Base-by-base conservation (phyloP, 352 stramenopile species). In the Globisporangium mamillatum region DNA sequence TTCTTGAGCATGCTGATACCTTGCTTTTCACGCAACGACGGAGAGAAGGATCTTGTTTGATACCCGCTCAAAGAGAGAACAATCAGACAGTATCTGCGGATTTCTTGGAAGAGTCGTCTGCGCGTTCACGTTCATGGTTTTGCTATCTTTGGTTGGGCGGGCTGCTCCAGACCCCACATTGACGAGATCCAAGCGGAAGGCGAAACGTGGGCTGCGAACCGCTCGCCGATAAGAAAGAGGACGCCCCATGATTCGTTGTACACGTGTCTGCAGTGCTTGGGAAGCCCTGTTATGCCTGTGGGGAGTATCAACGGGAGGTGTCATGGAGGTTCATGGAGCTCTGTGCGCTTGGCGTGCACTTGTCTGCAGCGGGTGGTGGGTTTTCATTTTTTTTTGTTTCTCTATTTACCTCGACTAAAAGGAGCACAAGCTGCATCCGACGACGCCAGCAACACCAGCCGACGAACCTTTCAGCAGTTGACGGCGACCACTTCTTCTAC, bases 1-100 rank as follows among this genome's bases (percentile, higher is more conserved):
- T 86, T 86, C 75, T 75, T 79, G 10, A 86, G 68, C 79, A 86
- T 83, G 8, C 12, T 46, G 38, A 14, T 2, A 46, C 44, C 44
- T 52, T 56, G 5, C 27, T 41, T 14, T 24, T 32, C 38, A 27
- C n/a, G 1, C 25, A 8, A 4, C 41, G 25, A 38, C 25, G 32
- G 16, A 46, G 38, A 22, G 36, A 48, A 36, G 20, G 8, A 56
- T 60, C 64, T 41, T 34, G 44, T 24, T 32, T 24, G 25, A 22
- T 34, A 6, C 2, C 36, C 38, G 16, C 10, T 54, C 12, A 18
- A n/a, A 38, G 9, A 14, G 12, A 29, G 14, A 20, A 41, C 58
- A 10, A 54, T 5, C 12, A 54, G 34, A 22, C 34, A 25, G n/a
- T 32, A 27, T n/a, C 32, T 16, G 41, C 41, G 18, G 41, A 10